Base-by-base conservation (phyloP, 192 early-diverging fungal genomes). In the Lobulomyces angularis region DNA sequence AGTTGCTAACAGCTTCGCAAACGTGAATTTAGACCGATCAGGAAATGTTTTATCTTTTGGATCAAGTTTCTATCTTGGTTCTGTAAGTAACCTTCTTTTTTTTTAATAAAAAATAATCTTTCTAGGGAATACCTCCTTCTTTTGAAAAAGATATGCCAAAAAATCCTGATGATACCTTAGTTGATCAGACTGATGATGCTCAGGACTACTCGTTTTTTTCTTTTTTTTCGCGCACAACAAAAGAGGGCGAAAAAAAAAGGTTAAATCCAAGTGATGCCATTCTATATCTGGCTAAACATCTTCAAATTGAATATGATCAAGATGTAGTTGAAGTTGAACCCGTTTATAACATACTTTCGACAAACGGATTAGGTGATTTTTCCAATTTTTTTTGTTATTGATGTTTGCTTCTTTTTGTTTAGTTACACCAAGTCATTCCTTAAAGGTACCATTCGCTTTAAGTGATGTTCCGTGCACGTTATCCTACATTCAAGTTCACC, bases 1-100 rank as follows among this genome's bases (percentile, higher is more conserved):
- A 43, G 74, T 95, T 8, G 56, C 71, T 19, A 95, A 91, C 55
- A 83, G 73, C 29, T 79, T 90, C 50, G 84, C 82, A 31, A 88
- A 84, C 50, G 58, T 87, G 56, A 89, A 95, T 48, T 56, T 91
- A 30, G 76, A 80, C 37, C 16, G 41, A 6, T 31, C 64, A 21
- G 82, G 82, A 24, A 45, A 56, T 18, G 55, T 94, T 34, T 65
- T 89, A 14, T 84, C 80, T 25, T 82, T 74, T 46, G 78, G 81
- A 28, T 64, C 80, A 33, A 77, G 83, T 4, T 88, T 93, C 40
- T 55, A 34, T 41, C 23, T 31, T 0, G 38, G 23, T 8, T n/a
- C 57, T 28, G 25, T 2, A 14, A 43, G 32, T 53, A 2, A 14
- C 46, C 51, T 53, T 53, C 38, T n/a, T n/a, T n/a, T n/a, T n/a